phyloP scores from a whole-genome alignment of 176 grass and related monocot species.

The Triticum dicoccoides region DNA sequence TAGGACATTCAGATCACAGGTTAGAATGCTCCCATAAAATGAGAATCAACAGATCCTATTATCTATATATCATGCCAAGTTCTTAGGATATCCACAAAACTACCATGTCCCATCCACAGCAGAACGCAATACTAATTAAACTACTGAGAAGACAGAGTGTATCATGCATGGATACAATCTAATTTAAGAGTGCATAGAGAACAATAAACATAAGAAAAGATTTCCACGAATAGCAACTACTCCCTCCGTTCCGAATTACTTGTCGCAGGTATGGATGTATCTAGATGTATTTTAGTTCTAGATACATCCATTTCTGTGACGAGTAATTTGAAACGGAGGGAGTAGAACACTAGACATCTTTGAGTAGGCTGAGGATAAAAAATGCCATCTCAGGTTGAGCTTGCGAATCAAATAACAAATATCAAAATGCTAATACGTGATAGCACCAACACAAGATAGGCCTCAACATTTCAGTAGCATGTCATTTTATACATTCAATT shows the following conservation, averaged over 20 bases:
- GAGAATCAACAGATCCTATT: not conserved
- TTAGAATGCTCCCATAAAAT: not conserved
- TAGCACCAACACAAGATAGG: not conserved
- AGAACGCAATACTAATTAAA: not conserved
- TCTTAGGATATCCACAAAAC: not conserved
- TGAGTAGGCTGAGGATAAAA: not conserved
- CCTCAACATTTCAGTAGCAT: not conserved
- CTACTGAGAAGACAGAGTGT: no score
- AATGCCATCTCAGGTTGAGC: not conserved
- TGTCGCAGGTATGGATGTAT: no score
- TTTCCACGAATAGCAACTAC: no score
- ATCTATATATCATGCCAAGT: not conserved
- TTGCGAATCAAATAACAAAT: not conserved
- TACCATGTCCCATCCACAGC: not conserved
- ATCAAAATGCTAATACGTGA: not conserved
- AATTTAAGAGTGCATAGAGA: no score
- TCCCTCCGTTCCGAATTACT: no score
- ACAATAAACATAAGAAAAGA: no score
- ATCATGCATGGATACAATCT: no score
- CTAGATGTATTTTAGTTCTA: no score
- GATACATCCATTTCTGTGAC: no score
- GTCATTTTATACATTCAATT: no score
- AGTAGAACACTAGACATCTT: not conserved
- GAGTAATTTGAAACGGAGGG: no score
- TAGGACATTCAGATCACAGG: not conserved